A percentile compares a stretch with the other conserved stretches of the same genome.
These are phyloP conservation scores for Citrus maxima DNA, from an alignment of 345 rosid species.

Conservation along the genomic window DNA sequence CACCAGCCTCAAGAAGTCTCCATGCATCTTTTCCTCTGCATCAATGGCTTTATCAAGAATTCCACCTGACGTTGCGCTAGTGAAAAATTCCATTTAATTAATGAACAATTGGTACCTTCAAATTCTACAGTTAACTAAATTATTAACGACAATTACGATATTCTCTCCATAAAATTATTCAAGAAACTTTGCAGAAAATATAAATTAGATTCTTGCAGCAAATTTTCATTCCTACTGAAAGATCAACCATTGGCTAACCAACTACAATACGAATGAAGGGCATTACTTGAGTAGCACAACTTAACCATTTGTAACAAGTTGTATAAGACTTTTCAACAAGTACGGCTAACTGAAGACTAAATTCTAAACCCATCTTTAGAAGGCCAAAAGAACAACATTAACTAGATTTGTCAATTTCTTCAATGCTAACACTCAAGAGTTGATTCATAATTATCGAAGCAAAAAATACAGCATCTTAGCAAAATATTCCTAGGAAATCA, in stretches of 20 bases:
- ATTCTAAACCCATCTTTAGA: not conserved
- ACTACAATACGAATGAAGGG: not conserved
- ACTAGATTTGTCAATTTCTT: not conserved
- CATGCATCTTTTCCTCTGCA: slow-evolving; percentile 59
- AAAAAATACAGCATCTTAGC: not conserved
- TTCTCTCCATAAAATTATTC: not conserved
- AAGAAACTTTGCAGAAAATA: not conserved
- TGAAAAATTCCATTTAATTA: slow-evolving; percentile 12
- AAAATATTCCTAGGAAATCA: not conserved
- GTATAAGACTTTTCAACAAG: not conserved
- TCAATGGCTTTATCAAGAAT: slow-evolving; percentile 74
- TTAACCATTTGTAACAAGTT: not conserved
- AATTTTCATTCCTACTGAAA: not conserved
- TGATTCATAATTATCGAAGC: not conserved
- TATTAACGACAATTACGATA: not conserved
- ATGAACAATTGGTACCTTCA: not conserved
- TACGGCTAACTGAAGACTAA: not conserved
- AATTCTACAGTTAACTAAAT: not conserved
- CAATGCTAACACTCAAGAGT: not conserved
- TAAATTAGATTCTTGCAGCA: not conserved
- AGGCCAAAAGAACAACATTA: not conserved
- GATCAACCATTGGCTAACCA: not conserved
- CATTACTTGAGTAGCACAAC: not conserved
- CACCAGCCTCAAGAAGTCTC: slow-evolving; percentile 92
- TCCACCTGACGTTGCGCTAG: slow-evolving; percentile 47